Evolutionary conservation across 805 yeast genomes (phyloP).

Genomic region (Metschnikowia dekortorum): DNA sequence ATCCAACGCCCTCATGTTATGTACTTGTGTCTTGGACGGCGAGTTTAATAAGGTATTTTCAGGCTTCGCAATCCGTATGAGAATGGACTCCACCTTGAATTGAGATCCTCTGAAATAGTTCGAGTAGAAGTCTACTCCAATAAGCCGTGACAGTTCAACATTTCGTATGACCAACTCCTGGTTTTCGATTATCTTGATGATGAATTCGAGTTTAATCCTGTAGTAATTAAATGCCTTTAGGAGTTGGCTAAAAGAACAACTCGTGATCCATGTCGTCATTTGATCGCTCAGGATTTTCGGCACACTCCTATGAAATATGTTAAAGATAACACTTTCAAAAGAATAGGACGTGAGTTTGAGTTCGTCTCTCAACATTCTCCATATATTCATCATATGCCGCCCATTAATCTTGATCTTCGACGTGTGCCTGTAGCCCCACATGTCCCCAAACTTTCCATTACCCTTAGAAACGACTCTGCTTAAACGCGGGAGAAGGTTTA

Average conservation of each 20-base stretch:
- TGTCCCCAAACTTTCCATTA: slow-evolving; percentile 54
- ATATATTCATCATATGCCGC: slow-evolving; percentile 76
- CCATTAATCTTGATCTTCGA: slow-evolving; percentile 69
- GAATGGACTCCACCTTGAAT: slow-evolving; percentile 83
- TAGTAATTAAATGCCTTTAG: slow-evolving; percentile 44
- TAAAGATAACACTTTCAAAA: slow-evolving; percentile 69
- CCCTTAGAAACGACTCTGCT: slow-evolving; percentile 53
- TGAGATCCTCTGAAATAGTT: slow-evolving; percentile 91
- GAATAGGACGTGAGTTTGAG: slow-evolving; percentile 63
- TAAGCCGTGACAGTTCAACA: slow-evolving; percentile 75
- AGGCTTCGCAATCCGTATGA: slow-evolving; percentile 67
- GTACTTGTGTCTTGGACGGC: slow-evolving; percentile 77
- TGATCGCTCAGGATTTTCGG: slow-evolving; percentile 55
- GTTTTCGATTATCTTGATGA: slow-evolving; percentile 46
- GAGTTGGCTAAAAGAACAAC: slow-evolving; percentile 35
- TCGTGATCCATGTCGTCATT: slow-evolving; percentile 38
- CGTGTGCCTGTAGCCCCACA: slow-evolving; percentile 81
- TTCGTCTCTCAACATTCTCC: slow-evolving; percentile 71
- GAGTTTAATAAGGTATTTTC: slow-evolving; percentile 72
- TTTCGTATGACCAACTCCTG: slow-evolving; percentile 68
- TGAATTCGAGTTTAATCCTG: slow-evolving; percentile 40
- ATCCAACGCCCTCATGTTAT: slow-evolving; percentile 79
- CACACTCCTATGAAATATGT: slow-evolving; percentile 59
- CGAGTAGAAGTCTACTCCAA: slow-evolving; percentile 88
- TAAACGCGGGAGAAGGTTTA: slow-evolving; percentile 54